Evolutionary conservation across 192 early-diverging fungal genomes (phyloP).

Genomic region (Podila minutissima): DNA sequence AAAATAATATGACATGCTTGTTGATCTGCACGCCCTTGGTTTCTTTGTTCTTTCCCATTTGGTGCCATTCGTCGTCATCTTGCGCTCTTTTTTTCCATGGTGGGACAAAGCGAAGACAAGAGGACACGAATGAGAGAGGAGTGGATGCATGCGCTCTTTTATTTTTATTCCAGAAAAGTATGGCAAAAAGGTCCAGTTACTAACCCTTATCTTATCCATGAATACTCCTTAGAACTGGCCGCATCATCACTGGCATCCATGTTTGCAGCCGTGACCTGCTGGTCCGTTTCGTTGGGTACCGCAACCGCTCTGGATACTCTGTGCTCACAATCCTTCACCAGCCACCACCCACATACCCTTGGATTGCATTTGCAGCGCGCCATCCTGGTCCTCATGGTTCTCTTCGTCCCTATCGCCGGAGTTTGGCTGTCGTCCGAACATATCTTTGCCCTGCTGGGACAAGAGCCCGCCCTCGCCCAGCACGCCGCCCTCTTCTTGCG

Average conservation of each 20-base stretch:
- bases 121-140: too few species aligned
- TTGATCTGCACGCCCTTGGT: too few species aligned
- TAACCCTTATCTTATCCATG: too few species aligned
- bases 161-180: too few species aligned
- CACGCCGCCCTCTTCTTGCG: conserved; percentile 76
- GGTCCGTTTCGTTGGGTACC: conserved; percentile 75
- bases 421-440: conserved; percentile 72
- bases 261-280: conserved; percentile 76
- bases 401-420: conserved; percentile 76
- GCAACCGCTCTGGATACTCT: conserved; percentile 81
- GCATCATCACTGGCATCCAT: conserved; percentile 77
- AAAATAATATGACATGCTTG: too few species aligned
- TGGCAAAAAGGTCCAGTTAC: too few species aligned
- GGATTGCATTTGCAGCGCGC: conserved; percentile 86
- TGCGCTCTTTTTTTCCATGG: too few species aligned
- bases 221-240: conserved; percentile 60
- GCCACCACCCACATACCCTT: conserved; percentile 69
- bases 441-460: conserved; percentile 74
- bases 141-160: too few species aligned
- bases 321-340: conserved; percentile 80
- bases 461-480: conserved; percentile 75
- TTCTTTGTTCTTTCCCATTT: too few species aligned
- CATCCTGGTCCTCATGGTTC: conserved; percentile 74
- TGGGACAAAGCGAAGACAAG: too few species aligned
- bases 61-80: too few species aligned